Evolutionary conservation across 768 basidiomycete species (phyloP), one percentile per base, ranked within the genome.

Genomic region (Tricholoma flavovirens): DNA sequence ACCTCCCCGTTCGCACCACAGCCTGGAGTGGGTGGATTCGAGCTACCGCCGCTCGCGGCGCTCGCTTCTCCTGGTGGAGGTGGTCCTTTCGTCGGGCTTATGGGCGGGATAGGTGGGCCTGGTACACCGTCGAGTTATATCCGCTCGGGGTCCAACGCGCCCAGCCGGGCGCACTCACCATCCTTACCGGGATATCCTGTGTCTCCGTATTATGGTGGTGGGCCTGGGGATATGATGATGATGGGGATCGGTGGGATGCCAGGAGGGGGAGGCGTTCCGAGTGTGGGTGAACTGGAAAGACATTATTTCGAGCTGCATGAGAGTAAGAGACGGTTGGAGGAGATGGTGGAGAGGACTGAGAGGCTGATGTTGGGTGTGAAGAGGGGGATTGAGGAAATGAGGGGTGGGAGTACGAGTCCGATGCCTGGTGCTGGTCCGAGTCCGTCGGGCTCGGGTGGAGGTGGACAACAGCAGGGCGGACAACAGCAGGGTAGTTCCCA

Each of bases 371-470:
- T 72, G 35, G 83, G 84, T 21, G 73, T 93, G 66, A 83, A 83
- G 75, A 78, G 84, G 61, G 87, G 83, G 21, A 74, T 93, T 62
- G 90, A 91, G 54, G 89, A 92, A 66, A 83, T 89, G 81, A 75
- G 81, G 61, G 78, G 69, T 22, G 64, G 61, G 54, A 54, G 58
- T 35, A 55, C 49, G 40, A 63, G 62, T 42, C 43, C 43, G 5
- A 4, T 29, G 38, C 36, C 38, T 11, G 26, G 43, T 26, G 52
- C 36, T 6, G 36, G 38, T 11, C 30, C 32, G 49, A 15, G 21
- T 19, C n/a, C n/a, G n/a, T 17, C 50, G 35, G 32, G 51, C 10
- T 24, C 26, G 10, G n/a, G 43, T 11, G 35, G 51, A n/a, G n/a
- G 43, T 11, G 35, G 51, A n/a, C 17, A 38, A 14, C 19, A 24